Conservation (phyloP, 805 yeast genomes). For the Kuraishia cidri region DNA sequence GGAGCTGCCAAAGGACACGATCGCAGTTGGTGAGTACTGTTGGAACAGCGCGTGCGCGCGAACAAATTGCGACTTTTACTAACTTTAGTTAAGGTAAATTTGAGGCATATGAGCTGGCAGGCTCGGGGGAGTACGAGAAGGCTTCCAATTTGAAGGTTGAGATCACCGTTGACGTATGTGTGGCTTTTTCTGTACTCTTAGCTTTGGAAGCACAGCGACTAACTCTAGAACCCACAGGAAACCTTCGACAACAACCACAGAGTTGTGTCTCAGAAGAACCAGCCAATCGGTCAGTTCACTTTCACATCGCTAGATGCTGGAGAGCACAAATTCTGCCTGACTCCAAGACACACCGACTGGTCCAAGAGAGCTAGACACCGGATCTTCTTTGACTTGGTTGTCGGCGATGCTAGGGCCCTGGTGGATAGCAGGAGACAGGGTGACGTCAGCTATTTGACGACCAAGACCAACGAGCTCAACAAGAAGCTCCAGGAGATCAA, state of each 20-base stretch:
- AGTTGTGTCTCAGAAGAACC: conserved; percentile 61
- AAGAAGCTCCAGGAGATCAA: conserved; percentile 50
- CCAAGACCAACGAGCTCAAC: conserved; percentile 45
- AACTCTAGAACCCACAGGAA: conserved; percentile 24
- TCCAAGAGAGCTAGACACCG: conserved; percentile 46
- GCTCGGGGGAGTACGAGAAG: conserved; percentile 36
- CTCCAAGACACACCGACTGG: conserved; percentile 37
- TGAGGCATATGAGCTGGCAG: conserved; percentile 56
- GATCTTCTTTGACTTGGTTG: conserved; percentile 59
- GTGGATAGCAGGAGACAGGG: conserved; percentile 62
- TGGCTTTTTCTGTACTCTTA: not conserved
- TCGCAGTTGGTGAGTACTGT: conserved; percentile 54
- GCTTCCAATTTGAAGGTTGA: conserved; percentile 51
- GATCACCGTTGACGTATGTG: conserved; percentile 56
- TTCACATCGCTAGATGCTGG: conserved; percentile 71
- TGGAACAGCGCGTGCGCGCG: no score
- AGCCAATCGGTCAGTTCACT: conserved; percentile 60
- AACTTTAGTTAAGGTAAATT: conserved; percentile 35
- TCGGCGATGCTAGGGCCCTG: conserved; percentile 53
- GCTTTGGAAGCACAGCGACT: conserved; percentile 1
- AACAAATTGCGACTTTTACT: no score
- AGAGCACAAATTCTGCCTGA: conserved; percentile 71
- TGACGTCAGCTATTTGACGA: conserved; percentile 46
- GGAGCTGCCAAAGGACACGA: conserved; percentile 67
- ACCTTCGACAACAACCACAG: conserved; percentile 72